Evolutionary conservation across 345 rosid genomes (phyloP), one percentile per base, ranked within the genome.

Genomic region (Firmiana major): DNA sequence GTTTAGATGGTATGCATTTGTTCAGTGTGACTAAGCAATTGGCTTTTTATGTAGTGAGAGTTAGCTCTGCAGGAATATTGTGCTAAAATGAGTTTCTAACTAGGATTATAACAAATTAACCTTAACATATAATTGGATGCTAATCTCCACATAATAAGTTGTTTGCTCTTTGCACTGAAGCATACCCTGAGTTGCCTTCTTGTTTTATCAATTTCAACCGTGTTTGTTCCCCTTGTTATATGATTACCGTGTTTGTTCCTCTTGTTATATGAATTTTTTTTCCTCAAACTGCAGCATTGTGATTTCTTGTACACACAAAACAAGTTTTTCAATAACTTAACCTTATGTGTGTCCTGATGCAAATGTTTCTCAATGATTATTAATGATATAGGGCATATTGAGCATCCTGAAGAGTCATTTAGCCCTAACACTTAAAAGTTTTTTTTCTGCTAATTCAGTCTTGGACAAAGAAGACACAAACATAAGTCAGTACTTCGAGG

Each of bases 401-500:
- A 45, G 21, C 48, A 57, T 73, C 53, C 34, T 12, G 24, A 73
- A 46, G 4, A 22, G 42, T 45, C 49, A 63, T 63, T 63, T 16
- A 71, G 36, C 11, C 15, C 12, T 72, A 55, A 76, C 42, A 53
- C 71, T 24, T 40, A 71, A 16, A 9, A 40, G 6, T 55, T 31
- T 1, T 31, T 74, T 38, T 72, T 34, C 34, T 43, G 38, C 66
- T 42, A 19, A 58, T 26, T 24, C 65, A 74, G 77, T 74, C 31
- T 15, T 40, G 12, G 65, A 74, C 77, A 59, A 58, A 16, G 67
- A 42, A 60, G 77, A 74, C 24, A 58, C 55, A 24, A 45, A 59
- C 10, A 4, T 74, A 24, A 26, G 54, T 43, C 57, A 43, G 40
- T 62, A 74, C 65, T 74, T 74, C 43, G 77, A 59, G 17, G 77